Evolutionary conservation across 495 filamentous ascomycete genomes (phyloP).

Genomic region (Neurospora sp.): DNA sequence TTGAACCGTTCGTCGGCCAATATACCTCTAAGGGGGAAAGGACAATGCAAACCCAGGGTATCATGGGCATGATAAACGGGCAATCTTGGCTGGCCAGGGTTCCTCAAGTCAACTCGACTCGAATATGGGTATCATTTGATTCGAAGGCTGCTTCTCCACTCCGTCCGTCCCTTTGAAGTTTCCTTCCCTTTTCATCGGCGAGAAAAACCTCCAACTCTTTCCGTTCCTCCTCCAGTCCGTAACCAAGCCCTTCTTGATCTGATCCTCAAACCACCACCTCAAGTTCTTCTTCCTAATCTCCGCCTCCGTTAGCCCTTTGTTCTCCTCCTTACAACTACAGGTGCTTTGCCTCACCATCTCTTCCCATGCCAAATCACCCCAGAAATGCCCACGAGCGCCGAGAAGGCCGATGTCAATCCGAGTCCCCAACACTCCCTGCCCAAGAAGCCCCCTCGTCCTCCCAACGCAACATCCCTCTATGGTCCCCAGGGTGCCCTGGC

Average conservation of each 20-base stretch:
- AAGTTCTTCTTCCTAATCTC: conserved; percentile 8
- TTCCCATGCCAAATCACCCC: conserved; percentile 2
- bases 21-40: no score
- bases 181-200: not conserved
- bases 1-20: no score
- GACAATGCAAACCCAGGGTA: no score
- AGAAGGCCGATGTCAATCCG: not conserved
- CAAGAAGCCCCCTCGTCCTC: not conserved
- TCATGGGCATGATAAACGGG: not conserved
- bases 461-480: not conserved
- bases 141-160: not conserved
- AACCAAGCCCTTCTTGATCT: not conserved
- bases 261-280: conserved; percentile 10
- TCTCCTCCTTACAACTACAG: not conserved
- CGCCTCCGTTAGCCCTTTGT: conserved; percentile 1
- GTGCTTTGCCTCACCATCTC: conserved; percentile 5
- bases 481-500: no score
- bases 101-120: not conserved
- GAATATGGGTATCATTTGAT: not conserved
- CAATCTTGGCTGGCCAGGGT: not conserved
- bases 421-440: not conserved
- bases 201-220: not conserved
- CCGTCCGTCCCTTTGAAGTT: not conserved
- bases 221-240: not conserved
- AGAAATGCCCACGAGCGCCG: not conserved